Percentiles rank a stretch among this genome's conserved stretches.
phyloP scores from a whole-genome alignment of 2,329 filamentous ascomycete genomes.

The Capronia coronata region DNA sequence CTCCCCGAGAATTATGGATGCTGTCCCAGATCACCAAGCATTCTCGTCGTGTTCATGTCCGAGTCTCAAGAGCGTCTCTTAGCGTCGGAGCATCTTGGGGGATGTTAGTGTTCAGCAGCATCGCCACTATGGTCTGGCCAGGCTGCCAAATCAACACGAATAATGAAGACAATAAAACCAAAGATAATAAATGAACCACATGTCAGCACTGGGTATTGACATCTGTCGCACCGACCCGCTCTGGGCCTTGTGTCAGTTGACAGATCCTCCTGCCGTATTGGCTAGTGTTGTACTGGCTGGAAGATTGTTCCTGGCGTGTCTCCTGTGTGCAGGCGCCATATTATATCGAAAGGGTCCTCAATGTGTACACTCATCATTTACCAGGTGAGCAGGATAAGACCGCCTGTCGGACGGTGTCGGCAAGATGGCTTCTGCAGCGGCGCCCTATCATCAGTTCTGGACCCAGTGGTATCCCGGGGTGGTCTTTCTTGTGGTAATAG shows the following conservation, averaged over 20 bases:
- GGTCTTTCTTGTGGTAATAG: background rate
- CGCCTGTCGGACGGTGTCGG: background rate
- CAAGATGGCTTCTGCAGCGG: background rate
- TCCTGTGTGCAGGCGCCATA: background rate
- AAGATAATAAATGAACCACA: background rate
- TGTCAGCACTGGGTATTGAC: background rate
- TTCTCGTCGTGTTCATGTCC: no score
- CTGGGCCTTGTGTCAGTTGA: background rate
- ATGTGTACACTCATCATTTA: background rate
- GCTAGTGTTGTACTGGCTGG: background rate
- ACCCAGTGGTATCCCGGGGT: background rate
- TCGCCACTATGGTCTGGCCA: background rate
- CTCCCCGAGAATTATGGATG: no score
- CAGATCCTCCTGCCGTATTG: background rate
- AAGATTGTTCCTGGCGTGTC: background rate
- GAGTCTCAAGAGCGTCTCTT: no score
- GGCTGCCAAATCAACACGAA: background rate
- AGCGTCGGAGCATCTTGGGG: no score
- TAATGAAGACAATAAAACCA: no score
- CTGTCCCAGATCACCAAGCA: no score
- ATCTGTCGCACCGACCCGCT: background rate
- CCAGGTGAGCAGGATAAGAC: background rate
- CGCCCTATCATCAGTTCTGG: background rate
- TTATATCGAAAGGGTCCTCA: background rate
- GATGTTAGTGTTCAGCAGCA: background rate